These are phyloP conservation scores for Kodamaea sp. DNA, from an alignment of 1,139 yeast genomes.

Conservation along the genomic window DNA sequence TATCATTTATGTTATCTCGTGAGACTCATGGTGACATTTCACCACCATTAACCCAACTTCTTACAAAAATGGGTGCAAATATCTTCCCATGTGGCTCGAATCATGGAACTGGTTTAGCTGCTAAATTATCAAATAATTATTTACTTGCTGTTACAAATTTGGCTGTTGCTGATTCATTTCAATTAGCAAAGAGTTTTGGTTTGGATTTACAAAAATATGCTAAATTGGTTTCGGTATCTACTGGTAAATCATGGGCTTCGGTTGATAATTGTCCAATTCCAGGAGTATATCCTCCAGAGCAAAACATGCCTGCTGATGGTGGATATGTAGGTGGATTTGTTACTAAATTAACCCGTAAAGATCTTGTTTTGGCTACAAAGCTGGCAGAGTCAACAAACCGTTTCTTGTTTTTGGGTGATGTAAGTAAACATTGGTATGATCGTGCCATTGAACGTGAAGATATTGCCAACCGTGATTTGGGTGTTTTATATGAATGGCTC, in stretches of 20 bases:
- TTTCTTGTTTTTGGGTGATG: slow-evolving; percentile 41
- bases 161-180: slow-evolving; percentile 61
- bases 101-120: slow-evolving; percentile 58
- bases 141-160: slow-evolving; percentile 55
- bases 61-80: slow-evolving; percentile 50
- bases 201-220: slow-evolving; percentile 49
- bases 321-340: slow-evolving; percentile 54
- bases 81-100: slow-evolving; percentile 51
- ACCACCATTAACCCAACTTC: slow-evolving; percentile 26
- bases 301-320: slow-evolving; percentile 43
- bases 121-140: slow-evolving; percentile 57
- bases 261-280: slow-evolving; percentile 60
- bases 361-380: slow-evolving; percentile 51
- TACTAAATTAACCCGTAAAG: slow-evolving; percentile 53
- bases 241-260: slow-evolving; percentile 61
- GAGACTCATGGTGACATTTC: slow-evolving; percentile 25
- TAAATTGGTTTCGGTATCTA: slow-evolving; percentile 52
- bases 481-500: slow-evolving; percentile 46
- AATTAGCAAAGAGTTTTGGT: slow-evolving; percentile 53
- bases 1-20: slow-evolving; percentile 57
- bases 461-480: slow-evolving; percentile 42
- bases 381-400: slow-evolving; percentile 38
- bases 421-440: slow-evolving; percentile 42
- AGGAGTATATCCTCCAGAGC: slow-evolving; percentile 44
- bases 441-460: slow-evolving; percentile 44